Conservation (phyloP, 2,329 filamentous ascomycete species). For the Thelonectria olida region DNA sequence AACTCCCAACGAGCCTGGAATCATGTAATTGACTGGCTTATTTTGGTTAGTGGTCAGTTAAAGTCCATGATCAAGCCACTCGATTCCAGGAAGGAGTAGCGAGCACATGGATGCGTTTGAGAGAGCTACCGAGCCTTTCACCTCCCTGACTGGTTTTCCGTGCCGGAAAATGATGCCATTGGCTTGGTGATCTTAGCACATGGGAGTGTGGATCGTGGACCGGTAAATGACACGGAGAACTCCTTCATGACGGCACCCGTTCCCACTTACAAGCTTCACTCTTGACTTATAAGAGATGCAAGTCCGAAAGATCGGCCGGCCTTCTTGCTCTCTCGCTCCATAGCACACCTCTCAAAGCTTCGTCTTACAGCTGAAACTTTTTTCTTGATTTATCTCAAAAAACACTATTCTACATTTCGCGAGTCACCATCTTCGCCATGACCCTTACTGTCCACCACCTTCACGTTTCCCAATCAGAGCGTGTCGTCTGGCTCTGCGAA, state of each 20-base stretch:
- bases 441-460: conserved; percentile 61
- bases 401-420: no score
- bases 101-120: no score
- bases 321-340: no score
- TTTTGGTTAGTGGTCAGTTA: no score
- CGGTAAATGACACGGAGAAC: background rate
- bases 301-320: background rate
- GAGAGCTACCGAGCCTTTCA: no score
- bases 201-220: background rate
- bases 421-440: conserved; percentile 18
- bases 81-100: no score
- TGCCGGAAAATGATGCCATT: background rate
- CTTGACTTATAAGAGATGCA: background rate
- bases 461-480: conserved; percentile 69
- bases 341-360: no score
- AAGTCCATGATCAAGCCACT: no score
- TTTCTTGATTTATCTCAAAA: no score
- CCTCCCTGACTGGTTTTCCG: no score
- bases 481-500: conserved; percentile 71
- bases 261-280: background rate
- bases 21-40: no score
- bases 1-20: conserved; percentile 43
- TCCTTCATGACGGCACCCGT: background rate
- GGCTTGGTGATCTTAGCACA: background rate
- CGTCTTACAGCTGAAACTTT: no score